These are phyloP conservation scores for Penicillium coprophilum DNA, from an alignment of 495 filamentous ascomycete genomes.

Conservation along the genomic window DNA sequence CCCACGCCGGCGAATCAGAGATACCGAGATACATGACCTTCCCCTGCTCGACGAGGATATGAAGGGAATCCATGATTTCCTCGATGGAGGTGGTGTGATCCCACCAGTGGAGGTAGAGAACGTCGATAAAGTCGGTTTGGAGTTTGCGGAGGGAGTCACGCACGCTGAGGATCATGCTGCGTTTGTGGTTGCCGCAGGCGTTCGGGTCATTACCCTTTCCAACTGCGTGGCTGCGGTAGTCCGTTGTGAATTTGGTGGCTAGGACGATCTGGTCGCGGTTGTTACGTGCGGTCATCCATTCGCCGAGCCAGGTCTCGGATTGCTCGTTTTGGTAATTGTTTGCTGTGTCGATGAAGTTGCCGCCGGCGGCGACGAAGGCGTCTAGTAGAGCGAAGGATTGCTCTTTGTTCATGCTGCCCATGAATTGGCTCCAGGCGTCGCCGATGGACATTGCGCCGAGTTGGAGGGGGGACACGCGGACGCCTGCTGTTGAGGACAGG, in stretches of 20 bases:
- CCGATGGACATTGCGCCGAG: constrained; percentile 67
- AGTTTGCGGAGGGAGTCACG: constrained; percentile 58
- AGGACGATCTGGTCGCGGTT: constrained; percentile 67
- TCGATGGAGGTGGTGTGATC: constrained; percentile 57
- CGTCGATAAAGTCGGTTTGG: constrained; percentile 64
- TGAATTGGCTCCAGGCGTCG: constrained; percentile 47
- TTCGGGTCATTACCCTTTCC: constrained; percentile 53
- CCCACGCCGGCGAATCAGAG: constrained; percentile 61
- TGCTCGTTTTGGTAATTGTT: constrained; percentile 59
- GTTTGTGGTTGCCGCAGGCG: constrained; percentile 54
- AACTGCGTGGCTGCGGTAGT: constrained; percentile 29
- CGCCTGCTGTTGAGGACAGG: constrained; percentile 57
- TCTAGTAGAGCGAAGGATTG: constrained; percentile 52
- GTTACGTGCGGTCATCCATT: constrained; percentile 55
- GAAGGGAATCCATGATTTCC: constrained; percentile 60
- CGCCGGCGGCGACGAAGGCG: constrained; percentile 47
- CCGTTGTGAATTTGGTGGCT: constrained; percentile 67
- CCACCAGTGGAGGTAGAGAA: constrained; percentile 65
- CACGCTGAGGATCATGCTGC: constrained; percentile 55
- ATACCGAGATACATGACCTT: constrained; percentile 67
- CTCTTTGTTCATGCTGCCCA: constrained; percentile 52
- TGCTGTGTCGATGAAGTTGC: constrained; percentile 55
- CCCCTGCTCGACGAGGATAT: constrained; percentile 54
- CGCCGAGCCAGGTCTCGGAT: constrained; percentile 56
- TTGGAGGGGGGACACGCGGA: constrained; percentile 59